Conservation (phyloP, 208 protist species). For the Tritrichomonas foetus region DNA sequence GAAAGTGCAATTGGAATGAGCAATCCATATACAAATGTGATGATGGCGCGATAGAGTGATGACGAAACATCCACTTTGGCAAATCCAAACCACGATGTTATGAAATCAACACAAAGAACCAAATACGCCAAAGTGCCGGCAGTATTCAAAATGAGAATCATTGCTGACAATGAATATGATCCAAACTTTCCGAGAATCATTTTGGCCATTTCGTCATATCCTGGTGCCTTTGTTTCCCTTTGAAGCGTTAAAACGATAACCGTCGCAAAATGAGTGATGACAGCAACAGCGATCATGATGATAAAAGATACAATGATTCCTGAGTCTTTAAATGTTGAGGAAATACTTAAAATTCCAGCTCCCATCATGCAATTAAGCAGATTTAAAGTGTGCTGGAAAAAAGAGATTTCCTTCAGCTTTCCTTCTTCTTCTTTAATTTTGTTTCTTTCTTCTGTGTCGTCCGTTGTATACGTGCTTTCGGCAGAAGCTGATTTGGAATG, state of each 20-base stretch:
- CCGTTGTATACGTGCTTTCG: no score
- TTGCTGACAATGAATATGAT: background rate
- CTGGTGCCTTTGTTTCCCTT: background rate
- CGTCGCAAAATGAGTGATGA: background rate
- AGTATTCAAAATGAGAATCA: background rate
- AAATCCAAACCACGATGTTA: background rate
- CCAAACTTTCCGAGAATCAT: background rate
- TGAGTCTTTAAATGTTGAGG: background rate
- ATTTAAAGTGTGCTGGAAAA: background rate
- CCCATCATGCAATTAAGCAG: background rate
- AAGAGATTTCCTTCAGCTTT: background rate
- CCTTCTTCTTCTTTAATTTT: background rate
- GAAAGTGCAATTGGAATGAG: background rate
- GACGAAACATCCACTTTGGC: background rate
- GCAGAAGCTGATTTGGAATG: no score
- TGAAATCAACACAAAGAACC: background rate
- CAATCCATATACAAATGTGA: background rate
- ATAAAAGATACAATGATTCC: background rate
- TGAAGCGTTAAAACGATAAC: background rate
- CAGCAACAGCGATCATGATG: background rate
- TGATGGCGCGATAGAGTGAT: background rate
- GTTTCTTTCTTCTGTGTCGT: no score
- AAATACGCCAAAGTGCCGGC: background rate
- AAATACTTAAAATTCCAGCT: background rate
- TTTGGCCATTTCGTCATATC: background rate